Percentiles rank a stretch among this genome's conserved stretches.
phyloP scores from a whole-genome alignment of 192 early-diverging fungal genomes.

The Ambispora gerdemannii region DNA sequence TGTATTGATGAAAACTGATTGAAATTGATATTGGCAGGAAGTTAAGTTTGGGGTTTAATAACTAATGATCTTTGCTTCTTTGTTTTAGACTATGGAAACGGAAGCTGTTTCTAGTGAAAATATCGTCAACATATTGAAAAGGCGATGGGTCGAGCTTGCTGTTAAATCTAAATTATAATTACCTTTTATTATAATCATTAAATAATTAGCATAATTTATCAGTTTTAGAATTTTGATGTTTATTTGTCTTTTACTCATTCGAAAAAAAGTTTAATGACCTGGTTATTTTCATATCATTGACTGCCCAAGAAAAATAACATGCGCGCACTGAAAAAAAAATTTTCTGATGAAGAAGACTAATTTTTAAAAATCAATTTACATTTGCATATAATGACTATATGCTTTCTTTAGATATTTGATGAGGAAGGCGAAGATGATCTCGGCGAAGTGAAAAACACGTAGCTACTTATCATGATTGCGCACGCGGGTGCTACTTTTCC shows the following conservation, averaged over 20 bases:
- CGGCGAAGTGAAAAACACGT: slow-evolving; percentile 47
- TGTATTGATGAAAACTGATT: slow-evolving; percentile 21
- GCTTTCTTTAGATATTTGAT: not conserved
- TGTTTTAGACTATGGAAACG: slow-evolving; percentile 62
- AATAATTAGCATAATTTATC: too few species aligned
- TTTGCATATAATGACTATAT: too few species aligned
- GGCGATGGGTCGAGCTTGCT: slow-evolving; percentile 18
- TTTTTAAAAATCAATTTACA: too few species aligned
- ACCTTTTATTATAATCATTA: too few species aligned
- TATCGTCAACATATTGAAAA: slow-evolving; percentile 49
- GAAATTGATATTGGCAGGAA: slow-evolving; percentile 1
- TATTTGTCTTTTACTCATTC: too few species aligned
- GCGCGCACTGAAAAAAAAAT: too few species aligned
- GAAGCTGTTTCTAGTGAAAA: slow-evolving; percentile 57
- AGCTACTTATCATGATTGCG: slow-evolving; percentile 95
- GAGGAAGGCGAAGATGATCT: too few species aligned
- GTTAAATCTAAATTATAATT: not conserved
- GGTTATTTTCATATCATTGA: too few species aligned
- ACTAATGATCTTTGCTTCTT: not conserved
- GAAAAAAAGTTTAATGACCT: too few species aligned
- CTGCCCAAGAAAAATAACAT: too few species aligned
- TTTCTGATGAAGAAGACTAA: too few species aligned
- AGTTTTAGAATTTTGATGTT: too few species aligned
- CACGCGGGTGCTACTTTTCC: slow-evolving; percentile 88
- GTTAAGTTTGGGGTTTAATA: not conserved